Evolutionary conservation across 148 eudicot species (phyloP).

Genomic region (Selenicereus undatus): DNA sequence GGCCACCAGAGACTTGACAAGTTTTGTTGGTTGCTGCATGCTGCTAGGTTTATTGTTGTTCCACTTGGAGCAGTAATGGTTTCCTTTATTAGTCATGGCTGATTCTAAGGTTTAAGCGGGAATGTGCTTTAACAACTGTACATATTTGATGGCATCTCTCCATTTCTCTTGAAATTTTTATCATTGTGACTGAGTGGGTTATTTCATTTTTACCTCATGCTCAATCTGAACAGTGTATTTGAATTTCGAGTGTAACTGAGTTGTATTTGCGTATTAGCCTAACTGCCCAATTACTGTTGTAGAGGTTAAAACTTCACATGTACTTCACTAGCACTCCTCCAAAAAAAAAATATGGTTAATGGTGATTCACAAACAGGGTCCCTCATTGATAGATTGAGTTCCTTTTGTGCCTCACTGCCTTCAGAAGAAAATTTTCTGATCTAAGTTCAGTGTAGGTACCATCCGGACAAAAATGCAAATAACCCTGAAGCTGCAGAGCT

Average conservation of each 20-base stretch:
- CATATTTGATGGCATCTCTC: background rate
- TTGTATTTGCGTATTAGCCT: background rate
- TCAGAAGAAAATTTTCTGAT: constrained; percentile 22
- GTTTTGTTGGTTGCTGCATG: background rate
- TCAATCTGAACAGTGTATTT: background rate
- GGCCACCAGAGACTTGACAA: background rate
- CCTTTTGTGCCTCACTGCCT: background rate
- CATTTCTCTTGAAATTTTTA: background rate
- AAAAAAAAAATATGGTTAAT: background rate
- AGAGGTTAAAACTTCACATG: background rate
- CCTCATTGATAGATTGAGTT: constrained; percentile 7
- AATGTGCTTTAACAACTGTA: background rate
- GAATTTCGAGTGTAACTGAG: background rate
- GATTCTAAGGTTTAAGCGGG: background rate
- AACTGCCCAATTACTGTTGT: background rate
- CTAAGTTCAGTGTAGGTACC: constrained; percentile 57
- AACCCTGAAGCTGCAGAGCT: constrained; percentile 96
- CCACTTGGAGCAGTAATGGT: background rate
- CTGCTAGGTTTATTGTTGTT: background rate
- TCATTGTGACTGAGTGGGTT: background rate
- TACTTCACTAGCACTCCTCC: background rate
- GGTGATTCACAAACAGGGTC: background rate
- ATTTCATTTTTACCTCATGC: background rate
- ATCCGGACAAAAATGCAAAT: constrained; percentile 93
- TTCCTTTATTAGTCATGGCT: background rate